Percentiles rank a stretch among this genome's conserved stretches.
Evolutionary conservation across 139 green algal genomes (phyloP).

Genomic region (Nannochloris sp.): DNA sequence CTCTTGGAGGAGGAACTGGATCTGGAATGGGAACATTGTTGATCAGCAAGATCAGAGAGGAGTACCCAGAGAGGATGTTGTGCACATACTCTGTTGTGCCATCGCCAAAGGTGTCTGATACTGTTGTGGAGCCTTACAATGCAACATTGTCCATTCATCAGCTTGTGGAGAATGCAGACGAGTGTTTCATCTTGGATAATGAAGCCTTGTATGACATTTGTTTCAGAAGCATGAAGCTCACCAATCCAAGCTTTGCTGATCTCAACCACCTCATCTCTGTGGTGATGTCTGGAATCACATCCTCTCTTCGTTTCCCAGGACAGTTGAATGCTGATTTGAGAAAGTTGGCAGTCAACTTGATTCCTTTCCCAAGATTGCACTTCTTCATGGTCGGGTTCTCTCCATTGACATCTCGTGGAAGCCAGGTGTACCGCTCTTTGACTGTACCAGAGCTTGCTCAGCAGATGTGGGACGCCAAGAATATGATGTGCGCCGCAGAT

Average conservation of each 20-base stretch:
- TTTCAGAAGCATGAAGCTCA: constrained; percentile 95
- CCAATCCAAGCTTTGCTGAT: constrained; percentile 85
- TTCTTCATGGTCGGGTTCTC: constrained; percentile 95
- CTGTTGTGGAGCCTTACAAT: constrained; percentile 84
- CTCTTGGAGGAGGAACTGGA: constrained; percentile 85
- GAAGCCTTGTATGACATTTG: constrained; percentile 98
- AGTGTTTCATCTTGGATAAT: constrained; percentile 95
- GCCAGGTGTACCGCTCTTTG: constrained; percentile 85
- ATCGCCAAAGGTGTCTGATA: constrained; percentile 88
- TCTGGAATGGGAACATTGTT: constrained; percentile 97
- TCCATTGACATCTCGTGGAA: constrained; percentile 81
- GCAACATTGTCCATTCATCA: constrained; percentile 80
- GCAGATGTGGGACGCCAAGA: constrained; percentile 98
- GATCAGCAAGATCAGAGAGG: constrained; percentile 97
- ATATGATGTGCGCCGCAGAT: constrained; percentile 98
- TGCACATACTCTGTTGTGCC: constrained; percentile 95
- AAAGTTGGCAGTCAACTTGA: constrained; percentile 89
- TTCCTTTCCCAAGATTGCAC: constrained; percentile 92
- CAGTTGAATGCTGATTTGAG: constrained; percentile 88
- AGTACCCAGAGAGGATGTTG: constrained; percentile 97
- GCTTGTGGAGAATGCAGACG: constrained; percentile 91
- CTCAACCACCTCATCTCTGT: constrained; percentile 90
- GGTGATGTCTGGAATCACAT: constrained; percentile 86
- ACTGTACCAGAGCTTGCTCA: constrained; percentile 86
- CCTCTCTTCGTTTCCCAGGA: constrained; percentile 89